Conservation (phyloP, 192 early-diverging fungal species). For the Coemansia sp. region DNA sequence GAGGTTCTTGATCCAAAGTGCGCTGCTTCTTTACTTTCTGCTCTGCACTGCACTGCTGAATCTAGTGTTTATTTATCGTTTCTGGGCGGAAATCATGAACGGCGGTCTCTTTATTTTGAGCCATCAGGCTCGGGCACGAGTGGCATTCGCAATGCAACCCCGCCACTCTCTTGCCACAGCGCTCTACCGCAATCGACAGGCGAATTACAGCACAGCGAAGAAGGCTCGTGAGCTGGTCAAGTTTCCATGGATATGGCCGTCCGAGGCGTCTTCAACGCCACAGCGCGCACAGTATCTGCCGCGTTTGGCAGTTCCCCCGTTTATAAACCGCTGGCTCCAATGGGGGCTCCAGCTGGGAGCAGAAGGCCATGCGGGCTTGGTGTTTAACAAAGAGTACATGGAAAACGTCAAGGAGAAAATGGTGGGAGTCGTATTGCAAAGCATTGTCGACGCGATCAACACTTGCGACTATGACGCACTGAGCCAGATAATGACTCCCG, state of each 20-base stretch:
- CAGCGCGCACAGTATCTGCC: neutral
- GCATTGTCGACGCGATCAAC: slow-evolving; percentile 23
- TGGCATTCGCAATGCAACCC: neutral
- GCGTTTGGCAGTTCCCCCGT: neutral
- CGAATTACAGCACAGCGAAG: slow-evolving; percentile 7
- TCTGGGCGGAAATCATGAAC: neutral
- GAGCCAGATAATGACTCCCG: slow-evolving; percentile 20
- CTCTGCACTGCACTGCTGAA: neutral
- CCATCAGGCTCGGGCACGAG: slow-evolving; percentile 8
- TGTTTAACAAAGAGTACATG: slow-evolving; percentile 9
- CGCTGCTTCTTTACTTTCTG: neutral
- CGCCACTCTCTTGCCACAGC: neutral
- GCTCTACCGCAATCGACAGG: slow-evolving; percentile 12
- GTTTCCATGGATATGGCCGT: slow-evolving; percentile 43
- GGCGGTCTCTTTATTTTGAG: slow-evolving; percentile 4
- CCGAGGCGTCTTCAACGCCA: slow-evolving; percentile 11
- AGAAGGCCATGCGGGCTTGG: neutral
- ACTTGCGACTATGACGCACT: slow-evolving; percentile 17
- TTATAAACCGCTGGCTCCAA: neutral
- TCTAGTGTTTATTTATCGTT: neutral
- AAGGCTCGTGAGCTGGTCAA: slow-evolving; percentile 24
- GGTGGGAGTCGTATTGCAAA: slow-evolving; percentile 5
- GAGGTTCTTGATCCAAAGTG: neutral
- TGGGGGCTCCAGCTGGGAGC: neutral
- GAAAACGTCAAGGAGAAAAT: slow-evolving; percentile 15